Evolutionary conservation across 2,329 filamentous ascomycete species (phyloP).

Genomic region (Rhinocladiella mackenziei): DNA sequence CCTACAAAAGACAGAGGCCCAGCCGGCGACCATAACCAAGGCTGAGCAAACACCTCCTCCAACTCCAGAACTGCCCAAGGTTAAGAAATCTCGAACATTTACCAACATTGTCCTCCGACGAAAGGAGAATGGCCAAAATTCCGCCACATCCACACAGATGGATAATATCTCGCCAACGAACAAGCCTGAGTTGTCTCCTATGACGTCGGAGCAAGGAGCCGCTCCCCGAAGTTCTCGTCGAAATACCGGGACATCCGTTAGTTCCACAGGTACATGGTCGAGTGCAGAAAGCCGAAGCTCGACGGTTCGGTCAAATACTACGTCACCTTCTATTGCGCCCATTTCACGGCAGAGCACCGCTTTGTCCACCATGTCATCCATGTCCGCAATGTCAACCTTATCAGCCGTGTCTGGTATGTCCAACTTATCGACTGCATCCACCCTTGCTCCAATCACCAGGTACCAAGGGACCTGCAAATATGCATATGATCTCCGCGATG

Average conservation of each 20-base stretch:
- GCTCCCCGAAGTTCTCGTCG: not conserved
- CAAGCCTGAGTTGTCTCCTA: not conserved
- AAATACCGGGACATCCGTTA: constrained; percentile 8
- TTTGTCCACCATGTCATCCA: constrained; percentile 8
- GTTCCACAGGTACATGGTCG: constrained; percentile 10
- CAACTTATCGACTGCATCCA: constrained; percentile 12
- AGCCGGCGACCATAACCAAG: not conserved
- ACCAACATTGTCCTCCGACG: constrained; percentile 7
- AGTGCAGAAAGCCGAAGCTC: constrained; percentile 9
- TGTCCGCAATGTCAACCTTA: constrained; percentile 5
- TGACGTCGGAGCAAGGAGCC: constrained; percentile 9
- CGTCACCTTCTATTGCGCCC: not conserved
- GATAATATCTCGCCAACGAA: not conserved
- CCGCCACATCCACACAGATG: not conserved
- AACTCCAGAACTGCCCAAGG: not conserved
- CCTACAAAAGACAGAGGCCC: not conserved
- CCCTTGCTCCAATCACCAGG: constrained; percentile 9
- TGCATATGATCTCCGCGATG: constrained; percentile 14
- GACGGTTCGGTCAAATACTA: constrained; percentile 3
- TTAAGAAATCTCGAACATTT: constrained; percentile 9
- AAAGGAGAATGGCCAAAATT: constrained; percentile 1
- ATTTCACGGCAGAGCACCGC: constrained; percentile 5
- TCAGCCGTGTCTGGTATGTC: constrained; percentile 3
- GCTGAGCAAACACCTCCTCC: not conserved
- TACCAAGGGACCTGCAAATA: constrained; percentile 16